A percentile compares a stretch with the other conserved stretches of the same genome.
Evolutionary conservation across 2,329 filamentous ascomycete species (phyloP).

Genomic region (Pseudocercospora musae): DNA sequence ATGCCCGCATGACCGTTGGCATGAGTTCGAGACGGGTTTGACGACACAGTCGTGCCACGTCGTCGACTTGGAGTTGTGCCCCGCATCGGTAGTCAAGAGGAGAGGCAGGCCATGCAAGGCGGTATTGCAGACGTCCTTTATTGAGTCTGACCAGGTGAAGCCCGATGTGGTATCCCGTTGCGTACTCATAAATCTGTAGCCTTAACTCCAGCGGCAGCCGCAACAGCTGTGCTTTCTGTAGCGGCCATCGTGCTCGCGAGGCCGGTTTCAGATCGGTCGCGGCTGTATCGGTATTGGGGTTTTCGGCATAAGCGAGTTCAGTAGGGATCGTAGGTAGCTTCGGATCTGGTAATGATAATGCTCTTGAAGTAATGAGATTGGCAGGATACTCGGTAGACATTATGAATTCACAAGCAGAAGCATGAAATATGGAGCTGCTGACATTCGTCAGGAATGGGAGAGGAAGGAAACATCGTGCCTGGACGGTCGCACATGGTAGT

Average conservation of each 20-base stretch:
- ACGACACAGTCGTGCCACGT: conserved; percentile 2
- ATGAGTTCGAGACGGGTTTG: conserved; percentile 13
- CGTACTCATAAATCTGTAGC: conserved; percentile 14
- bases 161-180: conserved; percentile 3
- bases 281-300: background rate
- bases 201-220: conserved; percentile 16
- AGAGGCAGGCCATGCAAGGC: conserved; percentile 11
- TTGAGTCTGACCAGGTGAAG: conserved; percentile 1
- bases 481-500: background rate
- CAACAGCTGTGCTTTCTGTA: background rate
- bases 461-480: background rate
- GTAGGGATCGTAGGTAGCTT: background rate
- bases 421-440: background rate
- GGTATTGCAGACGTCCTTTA: conserved; percentile 8
- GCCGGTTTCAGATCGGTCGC: background rate
- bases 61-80: conserved; percentile 16
- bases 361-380: background rate
- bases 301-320: background rate
- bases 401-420: background rate
- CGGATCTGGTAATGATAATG: background rate
- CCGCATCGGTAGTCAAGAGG: conserved; percentile 6
- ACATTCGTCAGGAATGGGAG: background rate
- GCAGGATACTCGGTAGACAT: background rate
- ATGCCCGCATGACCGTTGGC: conserved; percentile 9
- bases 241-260: background rate